These are phyloP conservation scores for Apiotrichum sp. DNA, from an alignment of 1,284 basidiomycete species.

Conservation along the genomic window DNA sequence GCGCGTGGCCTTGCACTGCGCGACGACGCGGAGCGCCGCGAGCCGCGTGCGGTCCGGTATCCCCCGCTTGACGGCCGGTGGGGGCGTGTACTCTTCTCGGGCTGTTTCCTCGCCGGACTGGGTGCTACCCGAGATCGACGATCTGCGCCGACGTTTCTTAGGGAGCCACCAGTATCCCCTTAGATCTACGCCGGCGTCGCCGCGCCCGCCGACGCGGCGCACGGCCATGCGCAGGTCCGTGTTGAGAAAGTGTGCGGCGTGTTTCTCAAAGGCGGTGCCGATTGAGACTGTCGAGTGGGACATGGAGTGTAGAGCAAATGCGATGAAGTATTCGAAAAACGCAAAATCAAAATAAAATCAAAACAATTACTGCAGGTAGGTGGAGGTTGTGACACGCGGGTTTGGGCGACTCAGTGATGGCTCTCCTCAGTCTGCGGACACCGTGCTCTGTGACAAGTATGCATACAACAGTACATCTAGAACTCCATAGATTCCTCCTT, in stretches of 20 bases:
- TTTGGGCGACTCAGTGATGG: no score
- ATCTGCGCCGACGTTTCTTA: neutral
- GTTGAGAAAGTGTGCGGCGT: slow-evolving; percentile 59
- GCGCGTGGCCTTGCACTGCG: slow-evolving; percentile 84
- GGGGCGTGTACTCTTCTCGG: neutral
- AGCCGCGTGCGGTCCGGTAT: slow-evolving; percentile 1
- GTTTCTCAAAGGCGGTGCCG: slow-evolving; percentile 60
- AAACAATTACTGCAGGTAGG: neutral
- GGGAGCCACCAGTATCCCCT: slow-evolving; percentile 89
- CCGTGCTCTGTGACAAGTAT: neutral
- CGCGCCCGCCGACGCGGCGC: slow-evolving; percentile 62
- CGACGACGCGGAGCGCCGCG: slow-evolving; percentile 64
- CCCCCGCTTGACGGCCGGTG: neutral
- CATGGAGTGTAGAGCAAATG: no score
- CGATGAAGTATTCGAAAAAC: no score
- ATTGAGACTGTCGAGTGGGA: neutral
- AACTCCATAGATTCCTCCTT: slow-evolving; percentile 35
- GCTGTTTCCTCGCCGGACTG: neutral
- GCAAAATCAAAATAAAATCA: neutral
- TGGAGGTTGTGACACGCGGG: no score
- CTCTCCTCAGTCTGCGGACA: neutral
- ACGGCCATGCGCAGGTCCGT: slow-evolving; percentile 71
- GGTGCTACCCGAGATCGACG: neutral
- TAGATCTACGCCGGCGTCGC: slow-evolving; percentile 83
- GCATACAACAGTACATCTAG: slow-evolving; percentile 11